Base-by-base conservation (phyloP, 2,329 filamentous ascomycete species). In the Scedosporium minutisporum region DNA sequence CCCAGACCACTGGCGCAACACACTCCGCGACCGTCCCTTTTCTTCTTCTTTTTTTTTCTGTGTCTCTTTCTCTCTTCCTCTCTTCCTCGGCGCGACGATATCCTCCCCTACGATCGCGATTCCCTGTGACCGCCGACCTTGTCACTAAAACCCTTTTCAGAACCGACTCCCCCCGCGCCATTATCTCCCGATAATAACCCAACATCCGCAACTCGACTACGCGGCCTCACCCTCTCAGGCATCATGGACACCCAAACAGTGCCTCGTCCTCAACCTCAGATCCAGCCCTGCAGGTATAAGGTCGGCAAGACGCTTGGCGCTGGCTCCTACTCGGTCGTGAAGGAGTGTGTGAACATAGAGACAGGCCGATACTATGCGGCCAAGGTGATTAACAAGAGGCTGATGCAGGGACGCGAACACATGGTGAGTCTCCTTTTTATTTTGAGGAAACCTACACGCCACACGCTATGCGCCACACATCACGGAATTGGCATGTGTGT, bases 311-410 rank as follows among this genome's bases (percentile, higher is more conserved):
- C 95, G 25, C 80, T 99, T 63, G 95, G 95, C 66, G 93, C 95
- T 41, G 95, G 95, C 66, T 97, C 93, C 63, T 99, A 99, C 78
- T 97, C 93, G 44, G 95, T 97, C 59, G 95, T 99, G 66, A 97
- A 97, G 76, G 95, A 99, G 78, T 99, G 95, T 73, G 93, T 97
- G 29, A 95, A 99, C 74, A 97, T 97, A 71, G 93, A 97, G 69
- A 97, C 95, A 0, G 93, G 93, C 57, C 87, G 93, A 67, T 97
- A 97, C 77, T 99, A 97, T 87, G 95, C 95, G 29, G 93, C 95
- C 65, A 99, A 99, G 76, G 95, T 99, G 66, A 99, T 99, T 77
- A 99, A 99, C 79, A 99, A 99, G 82, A 84, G 93, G 63, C 80
- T 99, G 68, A 99, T 99, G 95, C 90, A 92, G 6, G 95, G 95